These are phyloP conservation scores for Metschnikowia hibisci DNA, from an alignment of 805 yeast genomes.

Conservation along the genomic window DNA sequence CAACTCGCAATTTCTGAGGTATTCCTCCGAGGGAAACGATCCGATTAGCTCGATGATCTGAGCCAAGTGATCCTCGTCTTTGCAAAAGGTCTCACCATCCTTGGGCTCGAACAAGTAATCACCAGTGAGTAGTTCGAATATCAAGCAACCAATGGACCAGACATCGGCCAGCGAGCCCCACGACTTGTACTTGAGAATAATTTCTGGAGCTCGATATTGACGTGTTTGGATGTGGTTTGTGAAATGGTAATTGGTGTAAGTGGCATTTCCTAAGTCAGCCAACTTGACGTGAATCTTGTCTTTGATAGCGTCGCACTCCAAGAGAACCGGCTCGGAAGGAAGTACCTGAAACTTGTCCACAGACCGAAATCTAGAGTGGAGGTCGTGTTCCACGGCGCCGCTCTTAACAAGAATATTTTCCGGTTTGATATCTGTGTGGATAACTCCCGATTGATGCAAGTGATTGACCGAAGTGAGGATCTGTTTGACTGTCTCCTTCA, in stretches of 20 bases:
- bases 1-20: conserved; percentile 55
- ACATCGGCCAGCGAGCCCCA: conserved; percentile 97
- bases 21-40: conserved; percentile 54
- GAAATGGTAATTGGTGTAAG: conserved; percentile 75
- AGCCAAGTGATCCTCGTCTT: conserved; percentile 95
- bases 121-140: conserved; percentile 89
- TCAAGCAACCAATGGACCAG: conserved; percentile 93
- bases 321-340: conserved; percentile 15
- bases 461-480: conserved; percentile 68
- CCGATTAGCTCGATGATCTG: conserved; percentile 87
- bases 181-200: conserved; percentile 34
- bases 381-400: conserved; percentile 1
- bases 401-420: conserved; percentile 46
- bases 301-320: conserved; percentile 1
- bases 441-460: conserved; percentile 69
- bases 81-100: conserved; percentile 67
- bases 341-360: conserved; percentile 10
- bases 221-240: conserved; percentile 89
- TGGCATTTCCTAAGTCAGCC: conserved; percentile 92
- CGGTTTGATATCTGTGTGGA: conserved; percentile 72
- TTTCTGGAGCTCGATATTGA: conserved; percentile 92
- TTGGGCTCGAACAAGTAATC: conserved; percentile 92
- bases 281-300: conserved; percentile 51
- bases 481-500: conserved; percentile 79
- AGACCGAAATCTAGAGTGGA: not conserved